These are phyloP conservation scores for Vanrija sp. DNA, from an alignment of 1,284 basidiomycete genomes.

Conservation along the genomic window DNA sequence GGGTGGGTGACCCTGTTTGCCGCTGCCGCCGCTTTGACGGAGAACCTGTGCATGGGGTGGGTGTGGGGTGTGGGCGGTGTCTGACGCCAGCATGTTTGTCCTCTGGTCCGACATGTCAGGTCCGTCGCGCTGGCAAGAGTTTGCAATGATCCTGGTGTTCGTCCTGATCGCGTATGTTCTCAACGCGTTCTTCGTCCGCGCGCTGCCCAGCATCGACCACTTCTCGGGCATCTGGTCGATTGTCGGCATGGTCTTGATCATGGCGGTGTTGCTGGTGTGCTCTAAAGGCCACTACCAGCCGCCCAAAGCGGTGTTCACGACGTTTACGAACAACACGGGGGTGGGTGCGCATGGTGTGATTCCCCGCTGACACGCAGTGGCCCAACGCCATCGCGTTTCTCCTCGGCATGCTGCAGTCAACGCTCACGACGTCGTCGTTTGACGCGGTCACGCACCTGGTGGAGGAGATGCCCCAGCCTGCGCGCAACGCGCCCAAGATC, in stretches of 20 bases:
- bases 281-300: slow-evolving; percentile 27
- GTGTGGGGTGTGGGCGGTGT: no score
- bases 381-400: slow-evolving; percentile 31
- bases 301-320: slow-evolving; percentile 41
- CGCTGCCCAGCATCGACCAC: neutral
- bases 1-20: slow-evolving; percentile 47
- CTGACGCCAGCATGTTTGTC: slow-evolving; percentile 27
- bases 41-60: no score
- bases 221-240: slow-evolving; percentile 27
- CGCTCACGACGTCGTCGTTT: neutral
- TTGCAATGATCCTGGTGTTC: neutral
- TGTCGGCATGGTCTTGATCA: slow-evolving; percentile 40
- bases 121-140: neutral
- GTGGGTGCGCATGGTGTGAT: no score
- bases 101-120: slow-evolving; percentile 17
- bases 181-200: neutral
- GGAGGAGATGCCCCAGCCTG: slow-evolving; percentile 33
- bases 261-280: slow-evolving; percentile 11
- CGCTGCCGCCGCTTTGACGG: slow-evolving; percentile 17
- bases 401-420: slow-evolving; percentile 36
- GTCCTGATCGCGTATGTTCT: neutral
- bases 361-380: neutral
- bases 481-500: slow-evolving; percentile 26
- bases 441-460: slow-evolving; percentile 40
- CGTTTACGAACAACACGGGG: slow-evolving; percentile 27